A percentile compares a stretch with the other conserved stretches of the same genome.
These are phyloP conservation scores for Naganishia liquefaciens DNA, from an alignment of 1,284 basidiomycete genomes.

Conservation along the genomic window DNA sequence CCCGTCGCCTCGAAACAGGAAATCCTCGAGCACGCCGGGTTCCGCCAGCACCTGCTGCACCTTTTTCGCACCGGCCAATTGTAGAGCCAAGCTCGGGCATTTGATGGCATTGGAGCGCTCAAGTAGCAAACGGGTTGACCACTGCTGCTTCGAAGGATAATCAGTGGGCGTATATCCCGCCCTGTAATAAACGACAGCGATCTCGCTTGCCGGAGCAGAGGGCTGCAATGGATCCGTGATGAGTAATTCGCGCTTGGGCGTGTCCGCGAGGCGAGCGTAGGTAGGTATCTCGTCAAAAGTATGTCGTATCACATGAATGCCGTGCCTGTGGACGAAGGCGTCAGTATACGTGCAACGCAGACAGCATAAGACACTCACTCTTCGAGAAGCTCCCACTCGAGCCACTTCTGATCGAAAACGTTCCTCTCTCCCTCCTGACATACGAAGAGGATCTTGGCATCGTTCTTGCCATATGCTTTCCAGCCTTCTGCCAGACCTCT, in stretches of 20 bases:
- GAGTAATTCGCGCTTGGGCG: slow-evolving; percentile 54
- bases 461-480: slow-evolving; percentile 62
- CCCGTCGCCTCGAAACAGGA: slow-evolving; percentile 58
- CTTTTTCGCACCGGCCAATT: slow-evolving; percentile 94
- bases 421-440: slow-evolving; percentile 90
- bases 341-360: neutral
- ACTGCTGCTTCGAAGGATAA: slow-evolving; percentile 65
- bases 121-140: slow-evolving; percentile 70
- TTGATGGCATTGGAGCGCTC: slow-evolving; percentile 85
- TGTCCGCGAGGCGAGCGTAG: slow-evolving; percentile 59
- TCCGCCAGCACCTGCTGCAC: slow-evolving; percentile 86
- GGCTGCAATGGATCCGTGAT: slow-evolving; percentile 54
- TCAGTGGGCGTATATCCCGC: slow-evolving; percentile 85
- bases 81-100: slow-evolving; percentile 85
- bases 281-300: slow-evolving; percentile 69
- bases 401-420: slow-evolving; percentile 86
- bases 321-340: slow-evolving; percentile 60
- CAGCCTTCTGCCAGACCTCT: slow-evolving; percentile 79
- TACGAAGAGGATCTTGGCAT: slow-evolving; percentile 71
- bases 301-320: slow-evolving; percentile 70
- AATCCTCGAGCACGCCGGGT: slow-evolving; percentile 71
- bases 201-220: slow-evolving; percentile 58
- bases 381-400: slow-evolving; percentile 83
- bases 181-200: slow-evolving; percentile 84
- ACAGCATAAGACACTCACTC: slow-evolving; percentile 55